A percentile compares a stretch with the other conserved stretches of the same genome.
Conservation (phyloP, 331 rosid genomes). For the Phaseolus coccineus region DNA sequence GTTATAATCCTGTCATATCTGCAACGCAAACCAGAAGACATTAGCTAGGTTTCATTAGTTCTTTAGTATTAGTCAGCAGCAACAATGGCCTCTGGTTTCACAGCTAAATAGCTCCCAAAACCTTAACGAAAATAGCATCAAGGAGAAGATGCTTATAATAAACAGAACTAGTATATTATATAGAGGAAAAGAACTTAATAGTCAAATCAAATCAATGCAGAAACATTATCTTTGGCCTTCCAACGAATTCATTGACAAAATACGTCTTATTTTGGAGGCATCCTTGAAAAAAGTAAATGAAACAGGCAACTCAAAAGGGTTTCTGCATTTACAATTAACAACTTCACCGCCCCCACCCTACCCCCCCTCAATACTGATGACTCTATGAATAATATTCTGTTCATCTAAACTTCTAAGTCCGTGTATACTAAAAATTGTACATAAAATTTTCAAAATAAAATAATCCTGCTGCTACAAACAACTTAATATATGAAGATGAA, state of each 20-base stretch:
- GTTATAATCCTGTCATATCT: neutral
- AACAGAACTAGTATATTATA: conserved; percentile 8
- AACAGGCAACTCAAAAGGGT: conserved; percentile 47
- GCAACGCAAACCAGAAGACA: neutral
- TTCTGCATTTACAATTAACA: conserved; percentile 45
- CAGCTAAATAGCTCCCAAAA: neutral
- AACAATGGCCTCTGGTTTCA: neutral
- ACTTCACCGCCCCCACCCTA: neutral
- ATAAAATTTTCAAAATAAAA: conserved; percentile 50
- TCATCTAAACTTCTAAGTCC: conserved; percentile 50
- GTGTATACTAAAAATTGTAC: conserved; percentile 58
- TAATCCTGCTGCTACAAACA: conserved; percentile 53
- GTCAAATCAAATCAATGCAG: neutral
- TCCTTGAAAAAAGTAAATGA: conserved; percentile 25
- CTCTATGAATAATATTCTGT: conserved; percentile 6
- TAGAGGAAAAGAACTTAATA: conserved; percentile 18
- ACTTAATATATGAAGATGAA: conserved; percentile 46
- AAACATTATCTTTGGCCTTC: conserved; percentile 18
- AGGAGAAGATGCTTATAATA: neutral
- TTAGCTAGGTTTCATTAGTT: neutral
- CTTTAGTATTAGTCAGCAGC: neutral
- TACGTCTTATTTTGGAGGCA: neutral
- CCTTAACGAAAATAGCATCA: neutral
- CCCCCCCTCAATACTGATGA: neutral
- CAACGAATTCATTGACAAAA: conserved; percentile 27